Evolutionary conservation across 2,329 filamentous ascomycete species (phyloP).

Genomic region (Fusarium incarnatum): DNA sequence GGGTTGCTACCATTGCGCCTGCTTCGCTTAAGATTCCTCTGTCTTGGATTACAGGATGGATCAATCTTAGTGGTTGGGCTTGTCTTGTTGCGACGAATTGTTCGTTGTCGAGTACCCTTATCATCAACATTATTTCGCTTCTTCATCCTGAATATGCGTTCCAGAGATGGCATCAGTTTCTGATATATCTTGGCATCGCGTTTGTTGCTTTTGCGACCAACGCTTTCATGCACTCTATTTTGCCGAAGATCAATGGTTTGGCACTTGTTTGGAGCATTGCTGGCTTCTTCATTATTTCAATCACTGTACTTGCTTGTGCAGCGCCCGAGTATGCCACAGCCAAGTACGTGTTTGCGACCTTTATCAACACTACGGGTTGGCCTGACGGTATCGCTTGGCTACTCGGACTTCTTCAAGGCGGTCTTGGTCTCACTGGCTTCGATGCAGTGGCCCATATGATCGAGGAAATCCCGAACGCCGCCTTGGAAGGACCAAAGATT

Average conservation of each 20-base stretch:
- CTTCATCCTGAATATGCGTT: slow-evolving; percentile 67
- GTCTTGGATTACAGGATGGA: slow-evolving; percentile 63
- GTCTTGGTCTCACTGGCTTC: slow-evolving; percentile 50
- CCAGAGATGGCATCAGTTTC: slow-evolving; percentile 76
- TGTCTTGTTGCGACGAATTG: slow-evolving; percentile 75
- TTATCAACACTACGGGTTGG: slow-evolving; percentile 51
- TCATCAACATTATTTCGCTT: slow-evolving; percentile 73
- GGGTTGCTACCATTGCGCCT: slow-evolving; percentile 65
- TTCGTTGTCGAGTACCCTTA: slow-evolving; percentile 73
- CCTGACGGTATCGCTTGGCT: slow-evolving; percentile 52
- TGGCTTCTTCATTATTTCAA: slow-evolving; percentile 76
- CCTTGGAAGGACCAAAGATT: slow-evolving; percentile 49
- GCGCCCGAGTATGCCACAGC: slow-evolving; percentile 66
- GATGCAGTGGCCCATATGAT: slow-evolving; percentile 54
- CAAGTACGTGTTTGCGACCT: slow-evolving; percentile 49
- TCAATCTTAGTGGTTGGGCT: slow-evolving; percentile 74
- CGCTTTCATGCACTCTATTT: slow-evolving; percentile 48
- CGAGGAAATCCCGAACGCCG: slow-evolving; percentile 50
- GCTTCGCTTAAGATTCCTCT: slow-evolving; percentile 36
- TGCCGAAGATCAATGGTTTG: slow-evolving; percentile 66
- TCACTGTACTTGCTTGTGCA: slow-evolving; percentile 73
- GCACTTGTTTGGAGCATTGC: slow-evolving; percentile 77
- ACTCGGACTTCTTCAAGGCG: slow-evolving; percentile 50
- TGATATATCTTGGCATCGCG: slow-evolving; percentile 56
- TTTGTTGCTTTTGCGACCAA: slow-evolving; percentile 48